Evolutionary conservation across 345 rosid species (phyloP).

Genomic region (Salix udensis): DNA sequence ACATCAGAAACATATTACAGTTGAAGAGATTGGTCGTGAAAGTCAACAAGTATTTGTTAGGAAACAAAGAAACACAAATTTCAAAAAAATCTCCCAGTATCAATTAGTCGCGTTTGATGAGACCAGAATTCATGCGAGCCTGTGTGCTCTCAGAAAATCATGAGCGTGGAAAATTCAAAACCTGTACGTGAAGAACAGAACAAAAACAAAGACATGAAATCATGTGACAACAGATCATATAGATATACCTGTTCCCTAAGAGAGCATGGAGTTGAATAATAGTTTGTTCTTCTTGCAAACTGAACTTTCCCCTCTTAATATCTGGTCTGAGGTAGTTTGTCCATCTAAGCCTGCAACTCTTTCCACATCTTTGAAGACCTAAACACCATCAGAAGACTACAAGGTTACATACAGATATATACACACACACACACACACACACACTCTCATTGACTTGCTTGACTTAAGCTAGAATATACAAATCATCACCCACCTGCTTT

Average conservation of each 20-base stretch:
- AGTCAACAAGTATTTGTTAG: neutral
- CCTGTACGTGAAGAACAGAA: neutral
- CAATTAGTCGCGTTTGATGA: neutral
- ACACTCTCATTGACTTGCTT: neutral
- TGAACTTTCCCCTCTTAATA: constrained; percentile 90
- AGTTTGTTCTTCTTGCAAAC: constrained; percentile 86
- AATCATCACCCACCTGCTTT: constrained; percentile 76
- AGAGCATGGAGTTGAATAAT: constrained; percentile 97
- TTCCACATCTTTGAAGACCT: constrained; percentile 93
- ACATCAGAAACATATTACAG: neutral
- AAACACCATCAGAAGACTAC: neutral
- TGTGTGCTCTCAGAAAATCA: neutral
- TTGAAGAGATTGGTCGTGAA: neutral
- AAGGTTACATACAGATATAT: neutral
- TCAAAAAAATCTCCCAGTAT: neutral
- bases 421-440: neutral
- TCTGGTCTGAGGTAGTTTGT: constrained; percentile 91
- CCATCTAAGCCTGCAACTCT: constrained; percentile 95
- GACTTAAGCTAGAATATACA: neutral
- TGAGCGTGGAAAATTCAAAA: neutral
- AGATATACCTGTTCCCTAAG: constrained; percentile 71
- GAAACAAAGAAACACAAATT: neutral
- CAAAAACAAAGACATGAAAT: neutral
- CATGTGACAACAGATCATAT: neutral
- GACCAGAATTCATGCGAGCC: neutral